phyloP scores from a whole-genome alignment of 441 rosid genomes.

The Sinapis alba region DNA sequence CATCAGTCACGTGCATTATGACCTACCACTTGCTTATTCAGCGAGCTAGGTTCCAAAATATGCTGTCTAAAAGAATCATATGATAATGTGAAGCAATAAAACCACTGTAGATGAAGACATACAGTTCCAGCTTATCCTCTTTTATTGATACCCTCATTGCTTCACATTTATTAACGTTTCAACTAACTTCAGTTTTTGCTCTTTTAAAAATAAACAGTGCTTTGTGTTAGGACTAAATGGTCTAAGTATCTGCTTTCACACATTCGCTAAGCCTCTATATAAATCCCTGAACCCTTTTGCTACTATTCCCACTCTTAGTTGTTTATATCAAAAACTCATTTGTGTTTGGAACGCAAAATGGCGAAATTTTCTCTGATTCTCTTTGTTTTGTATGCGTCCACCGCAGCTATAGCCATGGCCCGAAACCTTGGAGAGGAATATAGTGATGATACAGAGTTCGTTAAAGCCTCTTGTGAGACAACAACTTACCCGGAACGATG shows the following conservation, averaged over 20 bases:
- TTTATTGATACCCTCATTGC: constrained; percentile 28
- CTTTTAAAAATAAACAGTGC: background rate
- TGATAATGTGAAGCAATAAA: constrained; percentile 17
- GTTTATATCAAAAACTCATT: background rate
- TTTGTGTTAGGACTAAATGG: constrained; percentile 15
- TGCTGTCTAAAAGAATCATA: constrained; percentile 13
- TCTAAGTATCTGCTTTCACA: constrained; percentile 32
- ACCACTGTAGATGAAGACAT: constrained; percentile 27
- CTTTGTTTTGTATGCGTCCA: constrained; percentile 26
- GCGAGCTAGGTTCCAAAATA: constrained; percentile 32
- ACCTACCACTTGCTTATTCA: constrained; percentile 36
- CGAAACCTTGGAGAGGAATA: constrained; percentile 39
- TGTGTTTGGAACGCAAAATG: constrained; percentile 34
- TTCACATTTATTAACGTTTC: constrained; percentile 35
- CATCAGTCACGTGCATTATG: constrained; percentile 35
- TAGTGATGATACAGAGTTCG: constrained; percentile 47
- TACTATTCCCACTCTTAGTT: constrained; percentile 7
- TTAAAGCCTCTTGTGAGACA: constrained; percentile 60
- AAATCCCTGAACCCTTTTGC: constrained; percentile 21
- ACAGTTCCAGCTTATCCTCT: constrained; percentile 39
- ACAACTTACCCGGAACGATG: constrained; percentile 71
- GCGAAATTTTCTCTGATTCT: constrained; percentile 30
- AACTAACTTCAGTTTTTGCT: constrained; percentile 29
- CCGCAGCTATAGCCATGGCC: constrained; percentile 24
- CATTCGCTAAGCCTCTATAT: constrained; percentile 19